Conservation (phyloP, 1,284 basidiomycete species). For the Microbotryum lychnidis-dioicae region DNA sequence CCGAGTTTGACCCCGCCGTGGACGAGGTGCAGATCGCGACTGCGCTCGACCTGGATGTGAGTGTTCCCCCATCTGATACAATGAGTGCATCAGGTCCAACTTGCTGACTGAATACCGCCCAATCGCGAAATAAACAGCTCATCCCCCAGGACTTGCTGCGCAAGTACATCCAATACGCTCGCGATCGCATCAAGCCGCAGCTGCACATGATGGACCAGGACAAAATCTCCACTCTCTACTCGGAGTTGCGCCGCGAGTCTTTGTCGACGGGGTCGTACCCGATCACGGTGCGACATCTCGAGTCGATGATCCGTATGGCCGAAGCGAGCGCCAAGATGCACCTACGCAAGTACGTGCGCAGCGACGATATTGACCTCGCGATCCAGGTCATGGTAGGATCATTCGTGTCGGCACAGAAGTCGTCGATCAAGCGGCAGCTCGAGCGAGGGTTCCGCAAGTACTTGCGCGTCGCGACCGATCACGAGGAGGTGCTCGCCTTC, state of each 20-base stretch:
- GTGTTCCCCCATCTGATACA: slow-evolving; percentile 35
- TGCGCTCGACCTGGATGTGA: slow-evolving; percentile 79
- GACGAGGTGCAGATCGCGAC: slow-evolving; percentile 86
- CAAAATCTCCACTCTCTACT: slow-evolving; percentile 83
- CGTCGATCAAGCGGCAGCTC: slow-evolving; percentile 94
- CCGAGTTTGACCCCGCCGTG: slow-evolving; percentile 72
- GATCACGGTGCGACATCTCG: slow-evolving; percentile 94
- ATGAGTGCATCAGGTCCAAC: not conserved
- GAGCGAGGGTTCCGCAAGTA: slow-evolving; percentile 76
- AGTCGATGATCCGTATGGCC: slow-evolving; percentile 99
- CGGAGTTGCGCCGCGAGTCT: slow-evolving; percentile 93
- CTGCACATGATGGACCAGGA: slow-evolving; percentile 92
- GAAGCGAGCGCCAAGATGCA: slow-evolving; percentile 99
- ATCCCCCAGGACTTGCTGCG: slow-evolving; percentile 94
- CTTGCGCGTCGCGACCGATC: slow-evolving; percentile 80
- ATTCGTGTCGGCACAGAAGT: slow-evolving; percentile 95
- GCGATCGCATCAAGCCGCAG: slow-evolving; percentile 85
- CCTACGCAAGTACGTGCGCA: slow-evolving; percentile 85
- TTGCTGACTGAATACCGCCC: not conserved
- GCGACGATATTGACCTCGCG: slow-evolving; percentile 94
- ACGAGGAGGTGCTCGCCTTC: slow-evolving; percentile 92
- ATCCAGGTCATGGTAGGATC: slow-evolving; percentile 90
- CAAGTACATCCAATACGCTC: slow-evolving; percentile 99
- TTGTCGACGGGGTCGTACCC: slow-evolving; percentile 94
- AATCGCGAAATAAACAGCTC: slow-evolving; percentile 49